Base-by-base conservation (phyloP, 2,329 filamentous ascomycete species). In the Fusarium tanahbumbuense region DNA sequence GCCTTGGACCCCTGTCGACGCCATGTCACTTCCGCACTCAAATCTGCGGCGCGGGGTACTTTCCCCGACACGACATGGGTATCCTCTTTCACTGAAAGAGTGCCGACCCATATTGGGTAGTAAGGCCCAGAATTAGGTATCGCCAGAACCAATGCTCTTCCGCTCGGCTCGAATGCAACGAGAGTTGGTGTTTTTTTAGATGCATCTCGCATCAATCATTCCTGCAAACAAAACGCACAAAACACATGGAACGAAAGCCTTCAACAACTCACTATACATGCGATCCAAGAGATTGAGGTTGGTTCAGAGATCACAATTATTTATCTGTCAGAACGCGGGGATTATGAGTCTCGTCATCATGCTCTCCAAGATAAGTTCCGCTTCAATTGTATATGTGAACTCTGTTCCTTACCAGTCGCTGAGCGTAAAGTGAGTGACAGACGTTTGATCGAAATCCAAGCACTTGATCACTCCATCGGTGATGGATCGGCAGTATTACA, bases 121-220 rank as follows among this genome's bases (percentile, higher is more conserved):
- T n/a, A n/a, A n/a, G 30, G 32, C 6, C 13, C 13, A 1, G 48
- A 45, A 3, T 15, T 73, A 8, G 60, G 60, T 0, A 70, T 70
- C 22, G 20, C 41, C 5, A 44, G 25, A 10, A 72, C 68, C 6
- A 74, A 71, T 13, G 53, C 44, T 5, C 37, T 67, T 15, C 54
- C 54, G 6, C 23, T 67, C 8, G 56, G 56, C 4, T 40, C 59
- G 8, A 13, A 49, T 4, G 22, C 49, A 12, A 20, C 40, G 11
- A 28, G 44, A n/a, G 52, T 41, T 8, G 72, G 68, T 28, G 30
- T 77, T 7, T 76, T 76, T 46, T 55, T 68, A 9, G 22, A 61
- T 8, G 64, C 72, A 11, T 71, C 69, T 11, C 73, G 73, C 1
- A 63, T 79, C 52, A 79, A 79, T 15, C 77, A 78, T 44, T 72